A percentile compares a stretch with the other conserved stretches of the same genome.
These are phyloP conservation scores for Rosa hybrid DNA, from an alignment of 331 rosid genomes.

Conservation along the genomic window DNA sequence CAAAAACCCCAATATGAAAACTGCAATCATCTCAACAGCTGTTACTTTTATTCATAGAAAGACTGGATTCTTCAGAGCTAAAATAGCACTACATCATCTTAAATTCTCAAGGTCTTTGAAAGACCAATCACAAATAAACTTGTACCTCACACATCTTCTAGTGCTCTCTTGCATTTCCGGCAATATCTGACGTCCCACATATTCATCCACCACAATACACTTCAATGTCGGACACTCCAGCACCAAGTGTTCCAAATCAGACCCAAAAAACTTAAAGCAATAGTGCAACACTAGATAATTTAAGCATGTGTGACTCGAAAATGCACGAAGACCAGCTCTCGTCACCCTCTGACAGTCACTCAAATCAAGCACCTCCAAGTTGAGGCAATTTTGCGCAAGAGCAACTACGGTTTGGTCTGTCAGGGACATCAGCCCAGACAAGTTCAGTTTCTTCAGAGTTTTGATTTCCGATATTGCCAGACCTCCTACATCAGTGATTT, in stretches of 20 bases:
- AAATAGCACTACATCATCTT: neutral
- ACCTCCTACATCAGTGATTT: slow-evolving; percentile 30
- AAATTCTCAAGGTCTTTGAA: neutral
- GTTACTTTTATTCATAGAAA: neutral
- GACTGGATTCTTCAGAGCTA: neutral
- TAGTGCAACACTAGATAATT: slow-evolving; percentile 19
- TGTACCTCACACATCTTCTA: neutral
- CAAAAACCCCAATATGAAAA: neutral
- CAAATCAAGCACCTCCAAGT: slow-evolving; percentile 27
- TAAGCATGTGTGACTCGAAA: slow-evolving; percentile 23
- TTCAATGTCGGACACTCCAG: slow-evolving; percentile 22
- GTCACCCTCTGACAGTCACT: slow-evolving; percentile 29
- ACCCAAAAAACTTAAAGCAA: slow-evolving; percentile 12
- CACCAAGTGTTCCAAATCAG: slow-evolving; percentile 21
- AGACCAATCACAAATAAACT: neutral
- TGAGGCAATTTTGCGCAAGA: slow-evolving; percentile 18
- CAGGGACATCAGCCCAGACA: slow-evolving; percentile 26
- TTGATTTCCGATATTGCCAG: slow-evolving; percentile 22
- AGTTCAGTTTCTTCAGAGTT: slow-evolving; percentile 24
- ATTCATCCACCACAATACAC: neutral
- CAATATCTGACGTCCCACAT: neutral
- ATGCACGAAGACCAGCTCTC: slow-evolving; percentile 27
- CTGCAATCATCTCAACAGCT: neutral
- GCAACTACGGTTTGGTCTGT: slow-evolving; percentile 28
- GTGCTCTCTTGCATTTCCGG: neutral